A percentile compares a stretch with the other conserved stretches of the same genome.
Evolutionary conservation across 192 early-diverging fungal species (phyloP).

Genomic region (Backusella liffmaniae): DNA sequence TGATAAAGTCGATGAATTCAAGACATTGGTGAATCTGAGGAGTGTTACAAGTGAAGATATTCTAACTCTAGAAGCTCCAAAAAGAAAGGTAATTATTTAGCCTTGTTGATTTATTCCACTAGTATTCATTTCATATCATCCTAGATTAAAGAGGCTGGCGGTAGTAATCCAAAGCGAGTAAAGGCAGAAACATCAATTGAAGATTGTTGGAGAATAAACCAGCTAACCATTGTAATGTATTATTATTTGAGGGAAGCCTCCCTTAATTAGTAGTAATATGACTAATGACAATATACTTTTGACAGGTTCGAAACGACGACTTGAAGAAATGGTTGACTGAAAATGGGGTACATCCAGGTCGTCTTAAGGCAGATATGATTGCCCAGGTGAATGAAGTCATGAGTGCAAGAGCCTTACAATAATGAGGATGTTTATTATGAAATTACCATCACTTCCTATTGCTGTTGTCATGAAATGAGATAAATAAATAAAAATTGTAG

Average conservation of each 20-base stretch:
- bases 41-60: not conserved
- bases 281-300: not conserved
- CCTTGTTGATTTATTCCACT: not conserved
- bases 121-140: not conserved
- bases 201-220: not conserved
- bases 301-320: not conserved
- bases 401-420: not conserved
- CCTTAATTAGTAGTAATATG: not conserved
- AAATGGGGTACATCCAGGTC: not conserved
- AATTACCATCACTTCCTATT: not conserved
- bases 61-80: not conserved
- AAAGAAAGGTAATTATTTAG: not conserved
- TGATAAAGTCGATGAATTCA: not conserved
- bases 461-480: not conserved
- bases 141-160: not conserved
- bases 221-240: not conserved
- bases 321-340: not conserved
- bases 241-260: not conserved
- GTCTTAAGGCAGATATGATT: not conserved
- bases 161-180: not conserved
- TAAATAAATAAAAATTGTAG: not conserved
- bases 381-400: not conserved
- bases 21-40: not conserved
- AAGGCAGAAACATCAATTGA: not conserved
- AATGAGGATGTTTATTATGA: not conserved